Base-by-base conservation (phyloP, 2,329 filamentous ascomycete species). In the Amesomyces nigricolor region DNA sequence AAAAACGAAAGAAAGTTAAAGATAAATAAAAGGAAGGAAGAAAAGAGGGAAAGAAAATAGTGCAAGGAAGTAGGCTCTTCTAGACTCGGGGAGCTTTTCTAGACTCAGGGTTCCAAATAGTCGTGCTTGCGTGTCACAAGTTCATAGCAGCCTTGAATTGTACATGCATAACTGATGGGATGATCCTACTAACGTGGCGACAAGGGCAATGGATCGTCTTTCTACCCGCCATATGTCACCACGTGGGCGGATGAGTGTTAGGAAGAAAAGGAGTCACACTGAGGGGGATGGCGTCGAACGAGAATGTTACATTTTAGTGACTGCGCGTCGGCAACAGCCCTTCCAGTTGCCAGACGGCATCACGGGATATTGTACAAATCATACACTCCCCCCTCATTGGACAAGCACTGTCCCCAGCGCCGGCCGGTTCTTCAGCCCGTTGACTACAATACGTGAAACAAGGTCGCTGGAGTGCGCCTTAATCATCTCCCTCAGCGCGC, bases 401-500 rank as follows among this genome's bases (percentile, higher is more conserved):
- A 66, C 58, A 7, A 76, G 71, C 17, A 72, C 72, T 60, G 78
- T 65, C 17, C 73, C 75, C 10, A 68, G 57, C 5, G 65, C 51
- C 7, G 69, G 72, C 0, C 70, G 71, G 14, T 61, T 58, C 32
- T 66, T 66, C 16, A 72, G 44, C 39, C 75, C 75, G 35, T 75
- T 68, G 58, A 81, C 66, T 32, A 70, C 70, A n/a, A 81, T 67
- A 49, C 68, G 71, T 62, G 73, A 73, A 51, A 77, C 69, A 57
- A 88, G 66, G 69, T 90, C 87, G 66, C 80, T 86, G 74, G 86
- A 79, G 66, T 95, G 91, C 62, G 78, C 73, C 67, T 77, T 73
- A 65, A 96, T 79, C 68, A 97, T 83, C 69, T 82, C 79, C 70
- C 85, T 80, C 66, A 99, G 77, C 37, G 92, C 92, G 42, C 76